These are phyloP conservation scores for Heteromeles arbutifolia DNA, from an alignment of 306 rosid species.

Conservation along the genomic window DNA sequence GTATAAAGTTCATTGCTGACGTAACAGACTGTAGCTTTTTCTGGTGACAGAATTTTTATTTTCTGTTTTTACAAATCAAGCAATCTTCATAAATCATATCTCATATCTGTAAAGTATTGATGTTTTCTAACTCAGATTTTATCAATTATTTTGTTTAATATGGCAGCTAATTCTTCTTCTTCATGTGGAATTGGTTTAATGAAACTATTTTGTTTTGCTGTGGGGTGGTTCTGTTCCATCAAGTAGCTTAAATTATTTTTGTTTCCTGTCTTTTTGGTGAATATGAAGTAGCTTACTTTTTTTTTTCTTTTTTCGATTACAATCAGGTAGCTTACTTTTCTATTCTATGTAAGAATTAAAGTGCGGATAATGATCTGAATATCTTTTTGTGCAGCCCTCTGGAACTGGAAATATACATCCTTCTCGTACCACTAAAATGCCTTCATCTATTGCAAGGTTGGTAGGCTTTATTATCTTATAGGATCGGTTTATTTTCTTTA, in stretches of 20 bases:
- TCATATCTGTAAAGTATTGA: not conserved
- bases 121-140: not conserved
- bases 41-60: not conserved
- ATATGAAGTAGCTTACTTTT: not conserved
- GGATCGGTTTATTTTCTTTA: not conserved
- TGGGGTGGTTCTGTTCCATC: not conserved
- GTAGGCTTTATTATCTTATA: slow-evolving; percentile 14
- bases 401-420: slow-evolving; percentile 61
- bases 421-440: slow-evolving; percentile 57
- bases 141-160: not conserved
- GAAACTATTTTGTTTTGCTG: not conserved
- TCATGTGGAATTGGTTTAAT: not conserved
- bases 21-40: not conserved
- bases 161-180: not conserved
- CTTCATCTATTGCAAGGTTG: slow-evolving; percentile 77
- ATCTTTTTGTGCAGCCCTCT: slow-evolving; percentile 41
- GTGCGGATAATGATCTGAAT: slow-evolving; percentile 11
- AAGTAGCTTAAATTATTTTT: not conserved
- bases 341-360: not conserved
- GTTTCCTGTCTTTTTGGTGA: not conserved
- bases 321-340: not conserved
- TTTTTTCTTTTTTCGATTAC: no score
- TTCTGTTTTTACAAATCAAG: not conserved
- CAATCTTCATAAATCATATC: not conserved
- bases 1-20: slow-evolving; percentile 25